These are phyloP conservation scores for Monosporascus sp. DNA, from an alignment of 2,329 filamentous ascomycete species.

Conservation along the genomic window DNA sequence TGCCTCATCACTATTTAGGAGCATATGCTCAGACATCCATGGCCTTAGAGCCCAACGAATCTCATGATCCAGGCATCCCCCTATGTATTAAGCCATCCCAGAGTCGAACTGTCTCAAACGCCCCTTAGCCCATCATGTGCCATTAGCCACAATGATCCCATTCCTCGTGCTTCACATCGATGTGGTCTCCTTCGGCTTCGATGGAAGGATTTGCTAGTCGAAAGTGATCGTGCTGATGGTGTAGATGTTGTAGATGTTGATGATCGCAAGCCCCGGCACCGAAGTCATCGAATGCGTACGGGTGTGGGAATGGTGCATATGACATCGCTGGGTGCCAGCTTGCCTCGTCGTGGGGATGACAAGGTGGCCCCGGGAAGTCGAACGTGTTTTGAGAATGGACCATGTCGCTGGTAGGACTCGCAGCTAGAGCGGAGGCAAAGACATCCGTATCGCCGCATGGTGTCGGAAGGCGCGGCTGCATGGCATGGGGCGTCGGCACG, in stretches of 20 bases:
- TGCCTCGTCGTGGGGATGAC: conserved; percentile 21
- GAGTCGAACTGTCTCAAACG: neutral
- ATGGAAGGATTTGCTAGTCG: conserved; percentile 20
- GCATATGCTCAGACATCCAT: no score
- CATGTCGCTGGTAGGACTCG: conserved; percentile 29
- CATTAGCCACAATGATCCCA: conserved; percentile 48
- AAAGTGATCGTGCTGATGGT: conserved; percentile 20
- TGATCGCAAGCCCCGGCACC: conserved; percentile 24
- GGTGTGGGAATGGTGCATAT: conserved; percentile 36
- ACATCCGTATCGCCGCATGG: conserved; percentile 48
- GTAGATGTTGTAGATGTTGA: conserved; percentile 21
- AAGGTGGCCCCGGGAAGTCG: conserved; percentile 25
- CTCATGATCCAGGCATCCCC: no score
- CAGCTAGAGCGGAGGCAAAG: conserved; percentile 25
- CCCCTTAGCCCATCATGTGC: conserved; percentile 10
- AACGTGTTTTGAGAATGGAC: conserved; percentile 24
- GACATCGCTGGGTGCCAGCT: conserved; percentile 28
- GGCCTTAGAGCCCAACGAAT: no score
- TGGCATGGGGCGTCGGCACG: conserved; percentile 24
- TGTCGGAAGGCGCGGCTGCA: conserved; percentile 39
- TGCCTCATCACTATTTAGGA: no score
- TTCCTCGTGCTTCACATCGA: conserved; percentile 31
- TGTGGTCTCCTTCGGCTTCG: conserved; percentile 21
- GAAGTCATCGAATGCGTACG: conserved; percentile 35
- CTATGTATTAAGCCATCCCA: no score